Conservation (phyloP, 805 yeast species). For the Starmerella gropengiesseri region DNA sequence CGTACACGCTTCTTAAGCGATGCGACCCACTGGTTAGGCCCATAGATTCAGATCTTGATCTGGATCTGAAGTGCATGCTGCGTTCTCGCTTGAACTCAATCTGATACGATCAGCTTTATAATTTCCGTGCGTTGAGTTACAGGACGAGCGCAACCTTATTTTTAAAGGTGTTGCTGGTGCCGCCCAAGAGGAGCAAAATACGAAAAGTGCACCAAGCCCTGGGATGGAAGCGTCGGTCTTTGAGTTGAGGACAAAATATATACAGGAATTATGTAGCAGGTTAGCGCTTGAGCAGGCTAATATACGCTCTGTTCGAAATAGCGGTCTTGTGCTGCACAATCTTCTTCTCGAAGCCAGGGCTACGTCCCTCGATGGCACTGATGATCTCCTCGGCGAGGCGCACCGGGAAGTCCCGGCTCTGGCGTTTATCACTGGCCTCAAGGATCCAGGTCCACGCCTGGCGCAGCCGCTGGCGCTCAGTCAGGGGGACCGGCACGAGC, state of each 20-base stretch:
- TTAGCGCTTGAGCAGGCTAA: constrained; percentile 12
- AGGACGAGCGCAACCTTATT: too few species aligned
- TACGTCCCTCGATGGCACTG: constrained; percentile 63
- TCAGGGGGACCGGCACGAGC: constrained; percentile 73
- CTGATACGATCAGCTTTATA: too few species aligned
- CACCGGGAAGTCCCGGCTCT: constrained; percentile 70
- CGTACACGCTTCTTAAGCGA: too few species aligned
- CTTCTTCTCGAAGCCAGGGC: constrained; percentile 76
- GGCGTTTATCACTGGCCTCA: constrained; percentile 71
- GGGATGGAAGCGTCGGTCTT: too few species aligned
- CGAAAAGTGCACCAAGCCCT: too few species aligned
- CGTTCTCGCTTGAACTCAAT: too few species aligned
- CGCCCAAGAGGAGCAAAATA: too few species aligned
- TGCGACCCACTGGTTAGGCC: too few species aligned
- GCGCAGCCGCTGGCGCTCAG: constrained; percentile 70
- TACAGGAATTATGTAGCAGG: background rate
- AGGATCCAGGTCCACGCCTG: constrained; percentile 85
- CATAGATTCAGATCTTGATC: too few species aligned
- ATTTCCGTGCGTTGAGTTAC: too few species aligned
- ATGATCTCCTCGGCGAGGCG: constrained; percentile 84
- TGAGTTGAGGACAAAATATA: constrained; percentile 4
- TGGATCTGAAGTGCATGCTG: too few species aligned
- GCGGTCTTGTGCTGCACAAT: constrained; percentile 76
- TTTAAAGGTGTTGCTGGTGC: too few species aligned
- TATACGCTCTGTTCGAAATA: constrained; percentile 53